Evolutionary conservation across 768 basidiomycete genomes (phyloP).

Genomic region (Naganishia vaughanmartiniae): DNA sequence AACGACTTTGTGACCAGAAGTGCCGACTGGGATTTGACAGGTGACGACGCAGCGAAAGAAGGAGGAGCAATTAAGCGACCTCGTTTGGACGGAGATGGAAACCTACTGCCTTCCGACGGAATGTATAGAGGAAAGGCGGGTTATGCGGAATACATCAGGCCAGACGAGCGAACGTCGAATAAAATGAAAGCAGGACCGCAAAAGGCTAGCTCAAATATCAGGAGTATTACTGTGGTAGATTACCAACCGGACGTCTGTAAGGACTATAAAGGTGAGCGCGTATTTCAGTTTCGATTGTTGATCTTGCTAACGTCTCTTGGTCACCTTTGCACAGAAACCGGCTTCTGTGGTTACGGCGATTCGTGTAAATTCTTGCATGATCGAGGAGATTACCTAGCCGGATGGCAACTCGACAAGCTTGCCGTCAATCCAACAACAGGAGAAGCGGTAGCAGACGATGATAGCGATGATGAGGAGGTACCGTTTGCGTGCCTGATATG

Average conservation of each 20-base stretch:
- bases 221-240: constrained; percentile 91
- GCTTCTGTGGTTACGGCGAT: constrained; percentile 98
- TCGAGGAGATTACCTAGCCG: constrained; percentile 83
- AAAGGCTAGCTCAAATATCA: constrained; percentile 71
- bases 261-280: constrained; percentile 87
- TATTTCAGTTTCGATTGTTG: constrained; percentile 8
- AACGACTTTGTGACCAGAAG: constrained; percentile 71
- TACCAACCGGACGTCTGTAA: constrained; percentile 99
- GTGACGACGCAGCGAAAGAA: constrained; percentile 66
- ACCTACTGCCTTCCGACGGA: constrained; percentile 69
- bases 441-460: constrained; percentile 44
- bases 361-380: constrained; percentile 99
- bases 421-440: constrained; percentile 61
- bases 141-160: constrained; percentile 64
- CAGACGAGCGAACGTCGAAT: constrained; percentile 64
- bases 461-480: constrained; percentile 72
- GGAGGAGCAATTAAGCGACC: constrained; percentile 26
- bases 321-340: constrained; percentile 67
- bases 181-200: constrained; percentile 76
- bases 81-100: constrained; percentile 59
- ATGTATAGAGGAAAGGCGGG: constrained; percentile 72
- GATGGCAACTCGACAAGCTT: constrained; percentile 96
- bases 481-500: constrained; percentile 99
- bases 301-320: not conserved
- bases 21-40: constrained; percentile 67